Percentiles rank a stretch among this genome's conserved stretches.
Conservation (phyloP, 2,329 filamentous ascomycete species). For the Ophiognomonia clavigignenti-juglandacearum region DNA sequence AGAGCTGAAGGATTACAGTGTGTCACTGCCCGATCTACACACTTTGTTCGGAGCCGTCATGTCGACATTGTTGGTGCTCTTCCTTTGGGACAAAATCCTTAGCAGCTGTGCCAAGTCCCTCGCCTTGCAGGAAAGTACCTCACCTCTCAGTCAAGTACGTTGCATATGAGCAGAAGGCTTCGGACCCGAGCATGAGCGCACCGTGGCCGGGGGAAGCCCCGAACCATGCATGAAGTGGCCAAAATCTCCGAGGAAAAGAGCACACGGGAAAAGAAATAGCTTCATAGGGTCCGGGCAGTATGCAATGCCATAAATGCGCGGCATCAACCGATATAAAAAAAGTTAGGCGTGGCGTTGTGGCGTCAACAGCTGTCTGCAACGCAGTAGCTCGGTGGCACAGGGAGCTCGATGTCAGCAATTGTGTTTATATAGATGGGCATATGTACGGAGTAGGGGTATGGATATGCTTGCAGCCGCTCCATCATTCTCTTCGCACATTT, state of each 20-base stretch:
- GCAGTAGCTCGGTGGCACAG: not conserved
- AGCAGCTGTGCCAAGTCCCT: too few relatives aligned
- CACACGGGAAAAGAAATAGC: not conserved
- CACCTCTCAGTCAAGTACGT: not conserved
- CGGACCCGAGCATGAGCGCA: not conserved
- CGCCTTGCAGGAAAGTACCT: too few relatives aligned
- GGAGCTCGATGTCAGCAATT: not conserved
- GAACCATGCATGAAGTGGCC: not conserved
- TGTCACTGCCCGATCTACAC: not conserved
- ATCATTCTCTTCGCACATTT: too few relatives aligned
- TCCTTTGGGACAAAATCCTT: too few relatives aligned
- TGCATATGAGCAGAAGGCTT: not conserved
- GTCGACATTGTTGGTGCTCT: not conserved
- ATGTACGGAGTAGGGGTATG: too few relatives aligned
- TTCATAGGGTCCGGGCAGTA: not conserved
- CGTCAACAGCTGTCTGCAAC: not conserved
- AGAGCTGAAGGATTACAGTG: not conserved
- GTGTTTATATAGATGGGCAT: too few relatives aligned
- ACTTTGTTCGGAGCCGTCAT: not conserved
- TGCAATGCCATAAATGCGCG: not conserved
- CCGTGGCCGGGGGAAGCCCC: not conserved
- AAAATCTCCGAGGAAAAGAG: not conserved
- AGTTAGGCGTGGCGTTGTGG: not conserved
- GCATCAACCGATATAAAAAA: not conserved
- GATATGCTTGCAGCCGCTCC: too few relatives aligned